These are phyloP conservation scores for Ormosia emarginata DNA, from an alignment of 306 rosid genomes.

Conservation along the genomic window DNA sequence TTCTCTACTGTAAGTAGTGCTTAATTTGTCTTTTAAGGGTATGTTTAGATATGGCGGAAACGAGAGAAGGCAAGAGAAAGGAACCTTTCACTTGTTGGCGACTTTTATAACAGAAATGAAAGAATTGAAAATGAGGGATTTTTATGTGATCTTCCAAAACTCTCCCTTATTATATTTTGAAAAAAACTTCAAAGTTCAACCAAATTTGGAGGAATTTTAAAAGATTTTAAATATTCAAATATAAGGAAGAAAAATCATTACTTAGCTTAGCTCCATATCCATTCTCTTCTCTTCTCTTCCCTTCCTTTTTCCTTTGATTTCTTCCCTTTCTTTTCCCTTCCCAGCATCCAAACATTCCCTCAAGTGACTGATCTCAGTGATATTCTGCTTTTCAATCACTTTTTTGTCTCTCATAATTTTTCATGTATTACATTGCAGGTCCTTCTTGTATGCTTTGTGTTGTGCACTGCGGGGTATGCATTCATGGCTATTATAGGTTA, in stretches of 20 bases:
- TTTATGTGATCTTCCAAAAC: not conserved
- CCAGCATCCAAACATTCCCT: not conserved
- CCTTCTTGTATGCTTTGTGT: slow-evolving; percentile 45
- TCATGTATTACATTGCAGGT: slow-evolving; percentile 43
- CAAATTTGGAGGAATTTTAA: too few relatives aligned
- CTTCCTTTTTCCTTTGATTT: too few relatives aligned
- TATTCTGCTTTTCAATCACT: slow-evolving; percentile 26
- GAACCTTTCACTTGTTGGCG: too few relatives aligned
- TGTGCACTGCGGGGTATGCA: slow-evolving; percentile 62
- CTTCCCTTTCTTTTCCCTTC: too few relatives aligned
- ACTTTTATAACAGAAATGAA: too few relatives aligned
- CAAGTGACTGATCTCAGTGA: slow-evolving; percentile 13
- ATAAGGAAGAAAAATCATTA: too few relatives aligned
- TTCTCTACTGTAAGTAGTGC: slow-evolving; percentile 66
- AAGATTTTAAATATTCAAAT: too few relatives aligned
- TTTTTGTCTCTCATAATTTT: not conserved
- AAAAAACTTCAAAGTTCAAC: too few relatives aligned
- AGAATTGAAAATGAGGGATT: not conserved
- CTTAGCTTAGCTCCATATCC: too few relatives aligned
- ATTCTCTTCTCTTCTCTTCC: not conserved
- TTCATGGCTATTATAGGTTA: slow-evolving; percentile 64
- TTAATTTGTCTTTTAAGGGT: too few relatives aligned
- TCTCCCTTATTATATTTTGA: not conserved
- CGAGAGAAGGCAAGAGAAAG: too few relatives aligned
- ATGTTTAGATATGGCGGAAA: too few relatives aligned